Evolutionary conservation across 179 eudicot species (phyloP).

Genomic region (Pouteria campechiana): DNA sequence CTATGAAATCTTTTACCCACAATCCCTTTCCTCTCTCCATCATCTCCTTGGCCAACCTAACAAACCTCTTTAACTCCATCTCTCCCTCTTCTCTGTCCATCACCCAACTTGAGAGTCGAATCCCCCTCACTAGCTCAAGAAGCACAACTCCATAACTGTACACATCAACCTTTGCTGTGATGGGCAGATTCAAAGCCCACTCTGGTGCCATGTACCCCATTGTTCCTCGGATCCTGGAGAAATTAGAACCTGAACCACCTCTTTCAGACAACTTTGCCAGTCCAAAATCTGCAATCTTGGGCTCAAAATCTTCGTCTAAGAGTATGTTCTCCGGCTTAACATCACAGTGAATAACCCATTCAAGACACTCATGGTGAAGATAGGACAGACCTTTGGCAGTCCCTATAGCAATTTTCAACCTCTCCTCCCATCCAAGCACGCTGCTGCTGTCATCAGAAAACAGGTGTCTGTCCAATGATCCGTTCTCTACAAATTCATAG

Average conservation of each 20-base stretch:
- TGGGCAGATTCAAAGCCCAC: constrained; percentile 5
- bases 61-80: not conserved
- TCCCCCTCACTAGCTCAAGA: not conserved
- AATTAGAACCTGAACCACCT: not conserved
- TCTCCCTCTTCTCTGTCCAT: not conserved
- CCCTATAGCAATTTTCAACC: not conserved
- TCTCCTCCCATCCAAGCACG: constrained; percentile 2
- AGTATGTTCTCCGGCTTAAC: constrained; percentile 3
- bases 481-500: constrained; percentile 31
- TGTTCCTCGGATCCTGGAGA: not conserved
- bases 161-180: constrained; percentile 3
- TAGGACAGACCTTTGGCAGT: constrained; percentile 5
- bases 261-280: not conserved
- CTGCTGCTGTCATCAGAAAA: too few relatives aligned
- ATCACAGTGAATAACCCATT: constrained; percentile 6
- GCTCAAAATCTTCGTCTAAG: not conserved
- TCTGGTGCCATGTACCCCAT: constrained; percentile 3
- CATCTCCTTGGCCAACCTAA: constrained; percentile 9
- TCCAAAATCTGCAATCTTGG: not conserved
- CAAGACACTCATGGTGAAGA: constrained; percentile 4
- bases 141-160: constrained; percentile 3
- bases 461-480: constrained; percentile 35
- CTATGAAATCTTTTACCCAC: constrained; percentile 8
- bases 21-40: not conserved
- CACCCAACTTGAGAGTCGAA: too few relatives aligned